These are phyloP conservation scores for Leccinum incarnatum DNA, from an alignment of 768 basidiomycete species.

Conservation along the genomic window DNA sequence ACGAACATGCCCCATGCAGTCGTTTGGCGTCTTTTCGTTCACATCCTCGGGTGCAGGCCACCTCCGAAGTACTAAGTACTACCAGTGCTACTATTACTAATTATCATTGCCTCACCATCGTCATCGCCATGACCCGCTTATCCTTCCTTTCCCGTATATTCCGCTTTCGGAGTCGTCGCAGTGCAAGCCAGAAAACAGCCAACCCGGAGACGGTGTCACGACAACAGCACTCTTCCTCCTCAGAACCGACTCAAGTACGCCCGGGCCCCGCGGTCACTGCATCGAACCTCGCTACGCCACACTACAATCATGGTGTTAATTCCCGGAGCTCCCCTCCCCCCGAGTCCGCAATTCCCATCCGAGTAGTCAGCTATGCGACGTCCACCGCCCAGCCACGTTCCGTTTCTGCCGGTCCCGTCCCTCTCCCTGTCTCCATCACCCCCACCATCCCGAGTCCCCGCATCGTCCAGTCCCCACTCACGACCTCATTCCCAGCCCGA, in stretches of 20 bases:
- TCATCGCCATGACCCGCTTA: conserved; percentile 15
- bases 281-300: background rate
- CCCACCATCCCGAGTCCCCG: background rate
- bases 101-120: background rate
- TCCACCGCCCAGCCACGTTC: background rate
- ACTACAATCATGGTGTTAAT: background rate
- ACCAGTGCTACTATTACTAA: background rate
- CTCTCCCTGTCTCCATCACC: background rate
- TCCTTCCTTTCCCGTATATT: conserved; percentile 19
- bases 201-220: background rate
- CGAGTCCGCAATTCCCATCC: background rate
- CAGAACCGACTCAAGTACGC: background rate
- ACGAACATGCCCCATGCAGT: background rate
- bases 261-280: background rate
- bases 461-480: background rate
- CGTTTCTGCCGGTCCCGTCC: background rate
- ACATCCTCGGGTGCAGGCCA: conserved; percentile 16
- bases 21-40: background rate
- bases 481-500: background rate
- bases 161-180: conserved; percentile 13
- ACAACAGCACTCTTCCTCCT: background rate
- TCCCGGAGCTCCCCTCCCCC: background rate
- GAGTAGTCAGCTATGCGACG: background rate
- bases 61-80: background rate
- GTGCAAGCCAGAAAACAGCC: background rate